Evolutionary conservation across 208 protist species (phyloP).

Genomic region (Leishmania lainsoni): DNA sequence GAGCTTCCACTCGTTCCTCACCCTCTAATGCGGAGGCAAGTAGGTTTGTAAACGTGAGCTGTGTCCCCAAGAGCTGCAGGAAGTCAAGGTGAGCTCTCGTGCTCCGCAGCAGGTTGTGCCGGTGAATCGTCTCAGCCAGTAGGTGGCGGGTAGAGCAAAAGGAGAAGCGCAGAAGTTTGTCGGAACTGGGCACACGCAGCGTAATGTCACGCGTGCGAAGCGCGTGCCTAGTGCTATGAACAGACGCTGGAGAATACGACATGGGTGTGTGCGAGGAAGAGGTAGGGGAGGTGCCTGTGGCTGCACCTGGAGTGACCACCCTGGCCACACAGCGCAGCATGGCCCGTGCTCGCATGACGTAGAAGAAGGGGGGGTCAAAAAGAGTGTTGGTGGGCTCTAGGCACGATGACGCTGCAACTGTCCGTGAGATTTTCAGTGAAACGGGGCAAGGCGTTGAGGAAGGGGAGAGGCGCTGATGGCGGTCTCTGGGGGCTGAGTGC

Average conservation of each 20-base stretch:
- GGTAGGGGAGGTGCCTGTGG: neutral
- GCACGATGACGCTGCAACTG: neutral
- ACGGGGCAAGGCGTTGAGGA: neutral
- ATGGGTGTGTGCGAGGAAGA: neutral
- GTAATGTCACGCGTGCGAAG: slow-evolving; percentile 73
- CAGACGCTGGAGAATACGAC: neutral
- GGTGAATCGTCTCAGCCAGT: slow-evolving; percentile 53
- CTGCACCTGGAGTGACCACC: neutral
- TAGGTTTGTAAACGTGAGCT: slow-evolving; percentile 73
- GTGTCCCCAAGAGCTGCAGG: slow-evolving; percentile 61
- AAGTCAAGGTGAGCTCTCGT: slow-evolving; percentile 42
- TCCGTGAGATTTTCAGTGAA: no score
- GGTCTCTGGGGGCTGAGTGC: neutral
- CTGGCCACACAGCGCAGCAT: neutral
- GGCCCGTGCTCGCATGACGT: neutral
- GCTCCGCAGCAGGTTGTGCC: slow-evolving; percentile 51
- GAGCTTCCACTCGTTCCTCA: slow-evolving; percentile 73
- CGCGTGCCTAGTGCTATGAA: slow-evolving; percentile 30
- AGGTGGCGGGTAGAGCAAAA: slow-evolving; percentile 53
- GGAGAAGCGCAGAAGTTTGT: slow-evolving; percentile 47
- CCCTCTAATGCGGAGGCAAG: slow-evolving; percentile 59
- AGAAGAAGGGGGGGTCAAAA: neutral
- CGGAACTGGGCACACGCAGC: slow-evolving; percentile 48
- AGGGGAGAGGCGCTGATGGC: neutral
- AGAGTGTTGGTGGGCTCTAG: neutral